Evolutionary conservation across 495 filamentous ascomycete genomes (phyloP).

Genomic region (Annulohypoxylon maeteangense): DNA sequence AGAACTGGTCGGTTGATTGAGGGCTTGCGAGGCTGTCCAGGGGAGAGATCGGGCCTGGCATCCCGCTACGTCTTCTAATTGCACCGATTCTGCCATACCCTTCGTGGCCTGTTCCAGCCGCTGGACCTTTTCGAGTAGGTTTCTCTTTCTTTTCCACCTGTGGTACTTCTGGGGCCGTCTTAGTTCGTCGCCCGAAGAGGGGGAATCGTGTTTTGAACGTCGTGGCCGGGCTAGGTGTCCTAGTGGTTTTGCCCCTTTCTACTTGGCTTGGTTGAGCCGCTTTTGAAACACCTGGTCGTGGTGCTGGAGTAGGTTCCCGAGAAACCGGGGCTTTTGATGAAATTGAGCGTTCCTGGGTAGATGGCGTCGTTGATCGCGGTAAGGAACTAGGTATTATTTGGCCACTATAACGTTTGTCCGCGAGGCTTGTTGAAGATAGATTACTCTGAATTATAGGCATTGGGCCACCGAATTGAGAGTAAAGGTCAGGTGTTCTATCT

Average conservation of each 20-base stretch:
- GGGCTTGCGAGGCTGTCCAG: constrained; percentile 59
- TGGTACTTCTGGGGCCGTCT: constrained; percentile 65
- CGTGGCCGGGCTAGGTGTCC: constrained; percentile 62
- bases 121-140: constrained; percentile 78
- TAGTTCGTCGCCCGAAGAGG: constrained; percentile 79
- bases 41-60: constrained; percentile 60
- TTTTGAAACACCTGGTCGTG: constrained; percentile 44
- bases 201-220: constrained; percentile 70
- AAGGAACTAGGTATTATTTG: constrained; percentile 48
- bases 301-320: constrained; percentile 54
- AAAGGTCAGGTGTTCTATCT: constrained; percentile 78
- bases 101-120: constrained; percentile 94
- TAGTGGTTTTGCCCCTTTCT: constrained; percentile 48
- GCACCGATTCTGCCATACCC: constrained; percentile 83
- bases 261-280: constrained; percentile 41
- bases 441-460: constrained; percentile 84
- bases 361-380: constrained; percentile 45
- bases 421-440: constrained; percentile 62
- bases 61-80: constrained; percentile 66
- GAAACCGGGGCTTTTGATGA: constrained; percentile 47
- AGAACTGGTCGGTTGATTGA: constrained; percentile 60
- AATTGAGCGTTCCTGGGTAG: constrained; percentile 35
- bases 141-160: constrained; percentile 66
- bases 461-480: constrained; percentile 64
- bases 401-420: constrained; percentile 56